These are phyloP conservation scores for Podospora bellae-mahoneyi DNA, from an alignment of 495 filamentous ascomycete genomes.

Conservation along the genomic window DNA sequence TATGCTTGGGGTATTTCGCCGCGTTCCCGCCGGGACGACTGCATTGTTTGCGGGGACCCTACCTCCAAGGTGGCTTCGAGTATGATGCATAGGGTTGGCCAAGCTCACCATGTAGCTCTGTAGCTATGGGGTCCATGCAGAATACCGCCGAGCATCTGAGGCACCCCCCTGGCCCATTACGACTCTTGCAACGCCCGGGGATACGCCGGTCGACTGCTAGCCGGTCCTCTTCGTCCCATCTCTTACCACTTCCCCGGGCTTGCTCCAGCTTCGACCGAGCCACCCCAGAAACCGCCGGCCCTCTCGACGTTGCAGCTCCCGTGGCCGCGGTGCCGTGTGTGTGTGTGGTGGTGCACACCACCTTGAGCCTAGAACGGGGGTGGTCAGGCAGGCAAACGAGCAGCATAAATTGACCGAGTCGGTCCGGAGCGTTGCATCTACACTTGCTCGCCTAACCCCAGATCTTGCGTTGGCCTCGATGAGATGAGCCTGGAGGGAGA, in stretches of 20 bases:
- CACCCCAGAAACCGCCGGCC: neutral
- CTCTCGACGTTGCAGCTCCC: neutral
- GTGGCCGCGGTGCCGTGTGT: neutral
- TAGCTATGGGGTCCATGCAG: conserved; percentile 25
- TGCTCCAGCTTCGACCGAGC: conserved; percentile 3
- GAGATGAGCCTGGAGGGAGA: neutral
- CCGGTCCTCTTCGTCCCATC: conserved; percentile 3
- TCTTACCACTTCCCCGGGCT: conserved; percentile 19
- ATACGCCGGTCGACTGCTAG: neutral
- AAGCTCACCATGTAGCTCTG: neutral
- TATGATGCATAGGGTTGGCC: conserved; percentile 4
- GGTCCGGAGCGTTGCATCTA: conserved; percentile 31
- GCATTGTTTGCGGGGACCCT: conserved; percentile 26
- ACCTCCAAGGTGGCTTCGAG: conserved; percentile 8
- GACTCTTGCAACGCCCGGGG: neutral
- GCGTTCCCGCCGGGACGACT: conserved; percentile 34
- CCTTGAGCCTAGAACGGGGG: conserved; percentile 3
- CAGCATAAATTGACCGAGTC: conserved; percentile 34
- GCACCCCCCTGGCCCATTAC: conserved; percentile 15
- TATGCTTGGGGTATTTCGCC: conserved; percentile 37
- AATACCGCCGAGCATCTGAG: conserved; percentile 34
- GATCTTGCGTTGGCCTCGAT: conserved; percentile 19
- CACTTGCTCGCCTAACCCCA: conserved; percentile 10
- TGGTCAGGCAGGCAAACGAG: conserved; percentile 15
- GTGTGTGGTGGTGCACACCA: neutral